A percentile compares a stretch with the other conserved stretches of the same genome.
These are phyloP conservation scores for Pseudohalonectria lignicola DNA, from an alignment of 2,329 filamentous ascomycete genomes.

Conservation along the genomic window DNA sequence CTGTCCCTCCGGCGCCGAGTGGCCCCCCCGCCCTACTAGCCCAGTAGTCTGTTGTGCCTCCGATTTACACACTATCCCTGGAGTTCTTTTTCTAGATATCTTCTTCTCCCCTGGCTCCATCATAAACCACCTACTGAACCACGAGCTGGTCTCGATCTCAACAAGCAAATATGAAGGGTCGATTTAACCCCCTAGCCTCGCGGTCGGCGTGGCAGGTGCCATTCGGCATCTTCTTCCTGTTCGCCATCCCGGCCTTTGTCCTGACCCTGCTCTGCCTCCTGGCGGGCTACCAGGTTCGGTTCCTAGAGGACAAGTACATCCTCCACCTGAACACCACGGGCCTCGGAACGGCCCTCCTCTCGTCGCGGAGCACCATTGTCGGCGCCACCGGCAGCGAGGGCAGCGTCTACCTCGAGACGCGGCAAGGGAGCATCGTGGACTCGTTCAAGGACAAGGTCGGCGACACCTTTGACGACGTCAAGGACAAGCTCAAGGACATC, in stretches of 20 bases:
- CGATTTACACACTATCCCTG: too few species aligned
- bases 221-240: constrained; percentile 15
- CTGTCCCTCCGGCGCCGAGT: too few species aligned
- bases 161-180: too few species aligned
- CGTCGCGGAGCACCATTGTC: constrained; percentile 10
- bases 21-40: too few species aligned
- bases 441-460: constrained; percentile 9
- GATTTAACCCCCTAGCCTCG: not conserved
- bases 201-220: constrained; percentile 1
- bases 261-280: constrained; percentile 24
- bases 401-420: constrained; percentile 12
- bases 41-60: too few species aligned
- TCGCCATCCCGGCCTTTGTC: constrained; percentile 22
- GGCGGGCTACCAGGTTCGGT: constrained; percentile 23
- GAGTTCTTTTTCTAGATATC: too few species aligned
- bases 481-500: constrained; percentile 8
- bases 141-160: too few species aligned
- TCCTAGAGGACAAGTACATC: constrained; percentile 25
- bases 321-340: constrained; percentile 29
- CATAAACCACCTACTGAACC: not conserved
- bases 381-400: too few species aligned
- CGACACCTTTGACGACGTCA: constrained; percentile 8
- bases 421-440: too few species aligned
- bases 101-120: too few species aligned
- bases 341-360: constrained; percentile 25